Evolutionary conservation across 352 stramenopile species (phyloP), one percentile per base, ranked within the genome.

Genomic region (Phytophthora sansomeana): DNA sequence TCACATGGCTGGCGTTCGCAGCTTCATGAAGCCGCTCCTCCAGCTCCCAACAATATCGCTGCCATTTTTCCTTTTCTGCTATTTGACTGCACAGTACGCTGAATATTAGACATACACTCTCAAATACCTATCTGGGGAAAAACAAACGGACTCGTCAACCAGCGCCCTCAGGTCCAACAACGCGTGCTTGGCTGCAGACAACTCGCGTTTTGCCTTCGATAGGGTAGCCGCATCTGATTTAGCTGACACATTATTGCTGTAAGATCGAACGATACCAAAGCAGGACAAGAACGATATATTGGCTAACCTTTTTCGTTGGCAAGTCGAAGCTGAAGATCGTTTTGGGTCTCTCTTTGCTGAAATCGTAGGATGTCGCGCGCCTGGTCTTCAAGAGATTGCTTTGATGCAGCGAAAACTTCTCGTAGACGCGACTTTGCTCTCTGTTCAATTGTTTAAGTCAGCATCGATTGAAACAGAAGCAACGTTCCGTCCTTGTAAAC

Each of bases 11-110:
- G 36, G 71, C 76, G 49, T 87, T 73, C 33, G 87, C 63, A 6
- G 79, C 78, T 43, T 87, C 75, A 26, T 89, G 78, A 5, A 91
- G 63, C 4, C 80, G 79, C 43, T 90, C 85, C 43, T 93, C 82
- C 0, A 93, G 61, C 30, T 90, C 85, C 85, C 85, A 93, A 60
- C 81, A 92, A 36, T 92, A 89, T 0, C 74, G 75, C 39, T 93
- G 85, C 83, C 85, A 93, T 35, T 83, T 89, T 50, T 93, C 85
- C 43, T 80, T 90, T 70, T 93, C 85, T 10, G 62, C 47, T 38
- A 92, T 80, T 75, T 93, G 85, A 48, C 85, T 91, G 29, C 11
- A 54, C 26, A 4, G 16, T 24, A 56, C 16, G 53, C 6, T 39
- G 46, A 9, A 36, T 41, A 51, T 51, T 21, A 50, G 24, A 17